Evolutionary conservation across 148 eudicot genomes (phyloP).

Genomic region (Camellia lanceoleosa): DNA sequence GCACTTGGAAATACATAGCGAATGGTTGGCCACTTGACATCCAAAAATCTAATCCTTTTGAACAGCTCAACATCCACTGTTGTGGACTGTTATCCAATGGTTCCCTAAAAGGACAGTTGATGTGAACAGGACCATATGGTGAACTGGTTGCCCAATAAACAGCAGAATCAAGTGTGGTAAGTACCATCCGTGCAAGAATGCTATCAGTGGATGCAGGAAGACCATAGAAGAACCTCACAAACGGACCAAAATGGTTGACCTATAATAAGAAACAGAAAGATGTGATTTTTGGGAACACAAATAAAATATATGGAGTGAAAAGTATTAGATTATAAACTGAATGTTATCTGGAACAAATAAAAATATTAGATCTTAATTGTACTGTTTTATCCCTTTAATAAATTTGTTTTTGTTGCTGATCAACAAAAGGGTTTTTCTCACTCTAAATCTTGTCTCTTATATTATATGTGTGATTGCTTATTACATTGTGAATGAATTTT

Average conservation of each 20-base stretch:
- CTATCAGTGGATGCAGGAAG: slow-evolving; percentile 81
- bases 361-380: not conserved
- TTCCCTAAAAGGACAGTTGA: slow-evolving; percentile 90
- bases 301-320: not conserved
- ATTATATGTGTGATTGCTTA: too few species aligned
- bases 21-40: slow-evolving; percentile 63
- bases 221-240: slow-evolving; percentile 77
- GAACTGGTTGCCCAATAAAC: slow-evolving; percentile 66
- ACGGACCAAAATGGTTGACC: slow-evolving; percentile 91
- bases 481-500: too few species aligned
- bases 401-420: too few species aligned
- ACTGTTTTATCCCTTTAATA: not conserved
- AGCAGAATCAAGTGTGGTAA: slow-evolving; percentile 88
- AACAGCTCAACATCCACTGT: slow-evolving; percentile 56
- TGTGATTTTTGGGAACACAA: slow-evolving; percentile 1
- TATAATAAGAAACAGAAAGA: slow-evolving; percentile 22
- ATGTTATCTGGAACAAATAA: not conserved
- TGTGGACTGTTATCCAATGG: slow-evolving; percentile 63
- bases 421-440: too few species aligned
- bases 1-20: slow-evolving; percentile 54
- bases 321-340: not conserved
- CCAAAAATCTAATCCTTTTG: slow-evolving; percentile 76
- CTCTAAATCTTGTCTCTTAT: too few species aligned
- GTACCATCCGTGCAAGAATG: slow-evolving; percentile 79
- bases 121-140: slow-evolving; percentile 87